Evolutionary conservation across 208 protist genomes (phyloP), one percentile per base, ranked within the genome.

Genomic region (Crithidia fasciculata): DNA sequence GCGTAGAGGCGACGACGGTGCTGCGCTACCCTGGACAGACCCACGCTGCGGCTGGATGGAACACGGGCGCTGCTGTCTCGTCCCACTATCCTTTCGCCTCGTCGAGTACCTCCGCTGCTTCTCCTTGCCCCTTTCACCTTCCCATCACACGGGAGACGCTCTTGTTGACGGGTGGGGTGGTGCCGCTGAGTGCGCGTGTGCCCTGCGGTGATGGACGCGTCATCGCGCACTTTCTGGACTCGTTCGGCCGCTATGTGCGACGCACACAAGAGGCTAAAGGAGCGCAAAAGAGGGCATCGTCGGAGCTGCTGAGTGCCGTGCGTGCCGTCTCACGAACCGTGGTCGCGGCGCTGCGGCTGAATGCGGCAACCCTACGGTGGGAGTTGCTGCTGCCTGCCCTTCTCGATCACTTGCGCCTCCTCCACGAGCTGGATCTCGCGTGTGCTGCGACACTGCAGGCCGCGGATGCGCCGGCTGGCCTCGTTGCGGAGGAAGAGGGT

Each of bases 101-200:
- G n/a, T n/a, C n/a, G n/a, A n/a, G n/a, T n/a, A n/a, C 1, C 15
- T 28, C 12, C 7, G 45, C 36, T 5, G n/a, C 28, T 39, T 7
- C 28, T 41, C 44, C 10, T 4, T 4, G 3, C 8, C 52, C 58
- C 45, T 83, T 78, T 45, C 49, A 28, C 1, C 40, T 90, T 16
- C 67, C 67, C 19, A 54, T 78, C 5, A 90, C 91, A 15, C 85
- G 91, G 0, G 92, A 94, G 53, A 94, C 81, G 54, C 74, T 96
- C 7, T 71, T 96, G 41, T 36, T 96, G 70, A 93, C 88, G 6
- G 90, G 87, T 37, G 92, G 92, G 10, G 84, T 93, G 3, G 85
- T 96, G 18, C 92, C 92, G 0, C 78, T 95, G n/a, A 96, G 90
- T 60, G 78, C 91, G 54, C 88, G 88, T 9, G 50, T 69, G 19